A percentile compares a stretch with the other conserved stretches of the same genome.
These are phyloP conservation scores for Solanum appendiculatum DNA, from an alignment of 257 asterid genomes.

Conservation along the genomic window DNA sequence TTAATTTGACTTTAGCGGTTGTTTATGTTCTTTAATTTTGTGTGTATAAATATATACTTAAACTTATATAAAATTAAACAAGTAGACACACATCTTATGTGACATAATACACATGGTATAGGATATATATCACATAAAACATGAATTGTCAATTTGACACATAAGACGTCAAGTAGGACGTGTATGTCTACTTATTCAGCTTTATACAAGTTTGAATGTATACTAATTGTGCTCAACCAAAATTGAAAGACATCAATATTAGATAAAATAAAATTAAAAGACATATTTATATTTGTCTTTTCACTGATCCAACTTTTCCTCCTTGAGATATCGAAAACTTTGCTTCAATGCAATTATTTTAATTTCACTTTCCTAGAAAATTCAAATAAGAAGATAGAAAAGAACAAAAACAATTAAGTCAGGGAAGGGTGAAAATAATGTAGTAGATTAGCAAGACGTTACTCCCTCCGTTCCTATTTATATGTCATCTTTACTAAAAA, in stretches of 20 bases:
- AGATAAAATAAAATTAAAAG: background rate
- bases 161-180: background rate
- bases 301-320: no score
- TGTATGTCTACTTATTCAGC: background rate
- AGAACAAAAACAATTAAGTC: background rate
- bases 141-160: background rate
- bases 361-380: background rate
- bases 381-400: background rate
- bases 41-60: no score
- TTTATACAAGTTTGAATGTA: no score
- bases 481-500: no score
- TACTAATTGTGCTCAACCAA: background rate
- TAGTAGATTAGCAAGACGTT: no score
- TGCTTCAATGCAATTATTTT: background rate
- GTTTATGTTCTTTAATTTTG: background rate
- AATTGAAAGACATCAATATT: no score
- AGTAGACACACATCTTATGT: no score
- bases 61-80: no score
- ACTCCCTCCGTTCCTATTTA: no score
- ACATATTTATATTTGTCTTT: background rate
- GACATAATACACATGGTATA: background rate
- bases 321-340: background rate
- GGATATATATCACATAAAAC: background rate
- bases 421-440: background rate
- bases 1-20: background rate